Evolutionary conservation across 768 basidiomycete genomes (phyloP), one percentile per base, ranked within the genome.

Genomic region (Amylocystis lapponica): DNA sequence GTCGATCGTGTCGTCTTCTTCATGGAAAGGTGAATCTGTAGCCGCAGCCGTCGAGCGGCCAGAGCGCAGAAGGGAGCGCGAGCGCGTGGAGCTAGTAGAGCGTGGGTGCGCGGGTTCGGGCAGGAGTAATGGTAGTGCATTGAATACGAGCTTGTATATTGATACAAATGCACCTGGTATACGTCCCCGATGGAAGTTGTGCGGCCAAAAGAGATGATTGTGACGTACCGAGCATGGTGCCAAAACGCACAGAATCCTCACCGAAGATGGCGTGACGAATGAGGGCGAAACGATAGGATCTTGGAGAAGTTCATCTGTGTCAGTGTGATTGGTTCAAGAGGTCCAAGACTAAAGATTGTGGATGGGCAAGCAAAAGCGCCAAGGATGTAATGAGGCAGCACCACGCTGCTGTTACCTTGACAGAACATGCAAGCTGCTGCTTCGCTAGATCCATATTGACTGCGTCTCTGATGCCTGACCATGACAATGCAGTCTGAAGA

Each of bases 191-290:
- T 12, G 35, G 14, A 23, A 37, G 32, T 29, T 36, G 19, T 17
- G 23, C 35, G 17, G 21, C 5, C 21, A 16, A 29, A 10, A 9
- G 11, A 30, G 34, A 47, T 38, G 11, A 1, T 14, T 20, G 22
- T n/a, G 39, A 43, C 61, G 29, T 48, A 82, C 89, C 91, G 27
- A 97, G 69, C 90, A 94, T 94, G 0, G 83, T 79, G 4, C 83
- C 88, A 50, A 95, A 94, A 16, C 93, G 70, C 56, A 85, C 75
- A 0, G 88, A 82, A 56, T 96, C 93, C 31, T 68, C 49, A 0
- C 92, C 92, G 51, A 96, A 87, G 33, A 95, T 68, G 0, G 91
- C 93, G 66, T 78, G 86, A 3, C 84, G 77, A 38, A 96, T 71
- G 19, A 92, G 60, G 4, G 76, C 63, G 7, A 86, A 63, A 9